Conservation (phyloP, 1,284 basidiomycete genomes). For the Sanghuangporus baumii region DNA sequence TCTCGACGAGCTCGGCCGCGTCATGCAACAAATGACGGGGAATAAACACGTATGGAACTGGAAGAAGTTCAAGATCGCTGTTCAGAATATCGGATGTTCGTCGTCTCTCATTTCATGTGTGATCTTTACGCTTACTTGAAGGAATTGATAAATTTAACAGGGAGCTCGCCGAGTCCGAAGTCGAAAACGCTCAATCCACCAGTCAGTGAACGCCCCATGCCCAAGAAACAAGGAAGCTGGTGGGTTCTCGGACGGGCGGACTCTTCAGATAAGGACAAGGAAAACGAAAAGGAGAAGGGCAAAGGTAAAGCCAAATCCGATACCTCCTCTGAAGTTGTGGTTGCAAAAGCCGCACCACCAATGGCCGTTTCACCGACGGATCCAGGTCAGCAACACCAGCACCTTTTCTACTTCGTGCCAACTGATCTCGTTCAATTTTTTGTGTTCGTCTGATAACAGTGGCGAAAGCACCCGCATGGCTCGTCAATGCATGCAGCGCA, state of each 20-base stretch:
- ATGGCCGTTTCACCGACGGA: conserved; percentile 3
- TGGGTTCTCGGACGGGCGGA: conserved; percentile 15
- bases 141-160: background rate
- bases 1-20: conserved; percentile 61
- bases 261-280: conserved; percentile 2
- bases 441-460: conserved; percentile 39
- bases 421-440: background rate
- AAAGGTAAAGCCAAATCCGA: conserved; percentile 22
- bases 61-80: conserved; percentile 71
- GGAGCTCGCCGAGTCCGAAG: conserved; percentile 15
- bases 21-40: conserved; percentile 66
- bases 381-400: conserved; percentile 6
- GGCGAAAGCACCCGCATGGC: conserved; percentile 63
- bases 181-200: conserved; percentile 9
- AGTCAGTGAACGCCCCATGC: conserved; percentile 13
- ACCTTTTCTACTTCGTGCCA: conserved; percentile 7
- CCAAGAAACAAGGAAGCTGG: conserved; percentile 19
- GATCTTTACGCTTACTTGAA: background rate
- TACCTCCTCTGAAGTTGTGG: conserved; percentile 25
- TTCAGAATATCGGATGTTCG: conserved; percentile 75
- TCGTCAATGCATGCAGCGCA: conserved; percentile 66
- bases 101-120: conserved; percentile 30
- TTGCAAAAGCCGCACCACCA: background rate
- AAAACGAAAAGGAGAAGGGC: conserved; percentile 7
- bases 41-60: conserved; percentile 73